Percentiles rank a stretch among this genome's conserved stretches.
Evolutionary conservation across 129 eudicot genomes (phyloP).

Genomic region (Lactuca sativa): DNA sequence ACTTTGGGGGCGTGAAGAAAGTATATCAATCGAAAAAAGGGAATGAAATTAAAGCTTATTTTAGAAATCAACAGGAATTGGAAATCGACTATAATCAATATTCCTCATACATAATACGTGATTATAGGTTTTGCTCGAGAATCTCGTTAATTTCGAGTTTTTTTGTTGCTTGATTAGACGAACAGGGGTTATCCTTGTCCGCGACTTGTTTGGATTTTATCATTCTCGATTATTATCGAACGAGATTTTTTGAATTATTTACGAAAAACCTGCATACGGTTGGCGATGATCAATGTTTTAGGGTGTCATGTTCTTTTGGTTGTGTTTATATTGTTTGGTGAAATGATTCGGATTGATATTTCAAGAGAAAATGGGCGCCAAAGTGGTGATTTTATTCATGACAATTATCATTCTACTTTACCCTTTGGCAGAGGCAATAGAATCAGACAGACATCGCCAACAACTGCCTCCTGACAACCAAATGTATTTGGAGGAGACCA

Average conservation of each 20-base stretch:
- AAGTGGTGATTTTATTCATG: slow-evolving; percentile 36
- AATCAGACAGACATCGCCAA: slow-evolving; percentile 38
- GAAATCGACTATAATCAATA: slow-evolving; percentile 3
- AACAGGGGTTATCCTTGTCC: slow-evolving; percentile 3
- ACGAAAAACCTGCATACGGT: slow-evolving; percentile 12
- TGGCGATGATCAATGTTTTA: slow-evolving; percentile 34
- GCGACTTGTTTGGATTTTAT: not conserved
- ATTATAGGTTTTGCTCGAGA: slow-evolving; percentile 19
- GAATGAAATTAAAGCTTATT: not conserved
- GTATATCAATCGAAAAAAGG: not conserved
- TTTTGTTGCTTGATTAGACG: slow-evolving; percentile 1
- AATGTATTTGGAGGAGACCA: slow-evolving; percentile 33
- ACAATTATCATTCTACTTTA: slow-evolving; percentile 40
- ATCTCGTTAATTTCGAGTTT: slow-evolving; percentile 5
- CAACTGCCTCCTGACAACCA: slow-evolving; percentile 30
- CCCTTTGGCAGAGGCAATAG: slow-evolving; percentile 37
- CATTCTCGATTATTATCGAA: slow-evolving; percentile 8
- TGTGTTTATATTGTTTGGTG: slow-evolving; percentile 18
- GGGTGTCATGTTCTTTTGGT: slow-evolving; percentile 13
- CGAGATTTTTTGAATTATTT: slow-evolving; percentile 7
- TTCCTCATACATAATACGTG: not conserved
- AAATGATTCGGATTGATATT: slow-evolving; percentile 41
- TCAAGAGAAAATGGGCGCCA: slow-evolving; percentile 45
- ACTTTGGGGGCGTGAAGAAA: slow-evolving; percentile 23
- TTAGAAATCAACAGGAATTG: not conserved